phyloP scores from a whole-genome alignment of 2,329 filamentous ascomycete species.

The Diaporthe destruens region DNA sequence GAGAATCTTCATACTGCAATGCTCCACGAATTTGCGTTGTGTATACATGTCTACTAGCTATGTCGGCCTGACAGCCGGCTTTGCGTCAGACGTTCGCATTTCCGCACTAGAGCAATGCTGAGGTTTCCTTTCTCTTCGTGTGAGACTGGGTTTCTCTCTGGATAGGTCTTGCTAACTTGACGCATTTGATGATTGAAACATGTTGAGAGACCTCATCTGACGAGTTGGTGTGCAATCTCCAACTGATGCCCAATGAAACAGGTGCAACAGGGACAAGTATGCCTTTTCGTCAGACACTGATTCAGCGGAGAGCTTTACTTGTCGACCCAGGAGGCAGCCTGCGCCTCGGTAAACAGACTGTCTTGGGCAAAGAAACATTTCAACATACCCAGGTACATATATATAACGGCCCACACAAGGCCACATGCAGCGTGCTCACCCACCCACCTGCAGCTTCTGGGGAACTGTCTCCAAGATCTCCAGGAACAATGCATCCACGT shows the following conservation, averaged over 20 bases:
- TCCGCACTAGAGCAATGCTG: neutral
- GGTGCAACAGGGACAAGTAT: neutral
- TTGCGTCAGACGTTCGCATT: neutral
- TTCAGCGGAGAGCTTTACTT: too few relatives aligned
- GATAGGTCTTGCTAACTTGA: neutral
- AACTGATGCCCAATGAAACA: neutral
- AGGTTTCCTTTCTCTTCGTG: neutral
- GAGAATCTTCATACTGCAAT: too few relatives aligned
- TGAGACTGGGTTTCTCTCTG: neutral
- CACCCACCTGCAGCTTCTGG: neutral
- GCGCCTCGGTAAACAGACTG: neutral
- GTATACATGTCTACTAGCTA: too few relatives aligned
- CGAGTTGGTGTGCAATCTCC: neutral
- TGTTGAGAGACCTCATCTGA: neutral
- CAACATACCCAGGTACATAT: neutral
- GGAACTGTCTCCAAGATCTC: neutral
- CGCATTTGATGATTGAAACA: neutral
- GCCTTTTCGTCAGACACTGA: neutral
- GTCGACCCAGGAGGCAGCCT: too few relatives aligned
- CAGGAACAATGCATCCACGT: conserved; percentile 26
- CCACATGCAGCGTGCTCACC: neutral
- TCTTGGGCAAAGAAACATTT: too few relatives aligned
- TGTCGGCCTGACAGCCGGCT: neutral
- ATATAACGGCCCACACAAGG: neutral
- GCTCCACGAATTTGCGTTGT: too few relatives aligned